Evolutionary conservation across 805 yeast genomes (phyloP).

Genomic region (Saturnispora quitensis): DNA sequence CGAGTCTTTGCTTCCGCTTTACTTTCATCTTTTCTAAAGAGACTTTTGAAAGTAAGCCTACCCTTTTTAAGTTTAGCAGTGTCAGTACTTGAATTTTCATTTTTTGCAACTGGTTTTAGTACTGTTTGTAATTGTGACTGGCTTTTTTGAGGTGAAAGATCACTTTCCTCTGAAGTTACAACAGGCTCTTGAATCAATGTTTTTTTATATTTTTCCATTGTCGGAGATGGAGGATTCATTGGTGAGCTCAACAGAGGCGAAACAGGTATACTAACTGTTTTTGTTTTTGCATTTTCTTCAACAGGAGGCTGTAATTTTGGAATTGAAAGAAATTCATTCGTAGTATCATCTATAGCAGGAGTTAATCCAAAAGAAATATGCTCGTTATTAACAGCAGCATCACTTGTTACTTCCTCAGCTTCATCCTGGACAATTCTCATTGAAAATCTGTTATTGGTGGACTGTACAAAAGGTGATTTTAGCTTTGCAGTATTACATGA

Average conservation of each 20-base stretch:
- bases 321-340: not conserved
- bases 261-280: not conserved
- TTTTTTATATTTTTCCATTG: constrained; percentile 9
- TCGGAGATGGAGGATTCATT: constrained; percentile 11
- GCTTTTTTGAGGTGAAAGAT: not conserved
- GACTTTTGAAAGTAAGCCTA: constrained; percentile 22
- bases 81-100: not conserved
- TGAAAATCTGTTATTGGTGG: constrained; percentile 16
- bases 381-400: not conserved
- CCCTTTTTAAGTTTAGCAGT: constrained; percentile 12
- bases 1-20: not conserved
- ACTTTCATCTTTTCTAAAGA: constrained; percentile 18
- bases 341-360: constrained; percentile 7
- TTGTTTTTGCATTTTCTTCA: not conserved
- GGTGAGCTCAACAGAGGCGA: constrained; percentile 11
- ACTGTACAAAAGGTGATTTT: constrained; percentile 10
- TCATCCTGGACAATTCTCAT: constrained; percentile 17
- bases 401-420: not conserved
- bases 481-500: not conserved
- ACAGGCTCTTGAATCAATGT: constrained; percentile 4
- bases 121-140: not conserved
- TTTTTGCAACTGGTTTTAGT: not conserved
- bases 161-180: not conserved
- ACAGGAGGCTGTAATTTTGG: not conserved
- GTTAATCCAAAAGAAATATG: constrained; percentile 5